phyloP scores from a whole-genome alignment of 1,139 yeast species.

The Lodderomyces elongisporus region DNA sequence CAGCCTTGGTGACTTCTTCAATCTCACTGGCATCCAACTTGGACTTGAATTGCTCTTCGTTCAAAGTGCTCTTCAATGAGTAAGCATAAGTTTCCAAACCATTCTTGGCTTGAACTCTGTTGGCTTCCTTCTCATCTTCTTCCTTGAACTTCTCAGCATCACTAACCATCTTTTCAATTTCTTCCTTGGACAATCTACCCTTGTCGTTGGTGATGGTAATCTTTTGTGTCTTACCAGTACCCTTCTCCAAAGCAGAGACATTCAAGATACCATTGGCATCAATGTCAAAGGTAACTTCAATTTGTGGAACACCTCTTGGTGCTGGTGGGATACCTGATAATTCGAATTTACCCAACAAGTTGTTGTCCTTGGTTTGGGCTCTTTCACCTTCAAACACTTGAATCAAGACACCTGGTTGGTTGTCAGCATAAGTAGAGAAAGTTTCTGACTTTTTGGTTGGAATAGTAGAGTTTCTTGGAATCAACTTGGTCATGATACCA shows the following conservation, averaged over 20 bases:
- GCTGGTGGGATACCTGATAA: constrained; percentile 96
- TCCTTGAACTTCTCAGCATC: constrained; percentile 50
- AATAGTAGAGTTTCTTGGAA: constrained; percentile 94
- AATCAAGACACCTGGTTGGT: constrained; percentile 94
- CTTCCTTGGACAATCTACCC: constrained; percentile 50
- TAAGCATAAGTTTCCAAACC: constrained; percentile 89
- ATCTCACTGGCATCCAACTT: constrained; percentile 79
- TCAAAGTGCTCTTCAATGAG: constrained; percentile 78
- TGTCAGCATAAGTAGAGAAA: constrained; percentile 95
- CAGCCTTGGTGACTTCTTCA: constrained; percentile 73
- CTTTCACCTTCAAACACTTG: constrained; percentile 98
- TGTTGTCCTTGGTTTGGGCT: constrained; percentile 92
- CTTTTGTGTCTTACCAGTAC: constrained; percentile 69
- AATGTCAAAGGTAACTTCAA: constrained; percentile 89
- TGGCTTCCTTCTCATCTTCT: constrained; percentile 45
- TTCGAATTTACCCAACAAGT: constrained; percentile 92
- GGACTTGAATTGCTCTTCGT: constrained; percentile 76
- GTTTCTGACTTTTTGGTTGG: constrained; percentile 97
- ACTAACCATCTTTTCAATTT: constrained; percentile 47
- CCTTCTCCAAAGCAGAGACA: constrained; percentile 92
- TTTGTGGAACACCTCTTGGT: constrained; percentile 97
- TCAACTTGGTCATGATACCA: constrained; percentile 96
- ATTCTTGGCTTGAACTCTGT: constrained; percentile 62
- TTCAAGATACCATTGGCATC: constrained; percentile 95
- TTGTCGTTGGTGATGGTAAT: constrained; percentile 48